Base-by-base conservation (phyloP, 2,329 filamentous ascomycete species). In the Clonostachys rosea region DNA sequence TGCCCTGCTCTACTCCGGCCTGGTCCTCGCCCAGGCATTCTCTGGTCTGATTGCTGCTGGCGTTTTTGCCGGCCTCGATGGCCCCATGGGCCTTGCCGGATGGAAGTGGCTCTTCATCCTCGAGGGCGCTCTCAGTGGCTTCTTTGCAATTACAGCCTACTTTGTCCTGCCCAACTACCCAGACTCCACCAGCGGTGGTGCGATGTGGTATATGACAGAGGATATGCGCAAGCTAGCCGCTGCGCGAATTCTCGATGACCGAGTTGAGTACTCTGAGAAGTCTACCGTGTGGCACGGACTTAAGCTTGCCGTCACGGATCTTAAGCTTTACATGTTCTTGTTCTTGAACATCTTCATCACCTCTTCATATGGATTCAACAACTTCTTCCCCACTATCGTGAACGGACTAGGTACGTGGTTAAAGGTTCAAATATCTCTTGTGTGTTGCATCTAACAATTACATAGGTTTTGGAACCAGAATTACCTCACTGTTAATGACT, bases 91-190 rank as follows among this genome's bases (percentile, higher is more conserved):
- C 12, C 65, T 86, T 1, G 66, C 65, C 33, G 66, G 64, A n/a
- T 87, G 83, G 84, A 70, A 83, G 6, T 86, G 85, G 83, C 83
- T 87, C 48, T 87, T 87, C 50, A 75, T 75, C 8, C 78, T 87
- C 16, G 84, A 87, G 59, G 84, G 84, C 17, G 78, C 85, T 54
- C 75, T 84, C 52, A 70, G 67, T 9, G 51, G 62, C 48, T 67
- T 49, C 44, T 49, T 46, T 18, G 47, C 47, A n/a, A 14, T 49
- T 3, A 49, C 47, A 11, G 47, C 47, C 16, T 49, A 36, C 24
- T 46, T 49, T 18, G 34, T 49, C 33, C 34, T 49, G 5, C 47
- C 47, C 40, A 49, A 49, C 47, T 49, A 46, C 37, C 47, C 47
- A 5, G 16, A 35, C 10, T 49, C 47, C 2, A 10, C n/a, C 6